Evolutionary conservation across 2,329 filamentous ascomycete genomes (phyloP).

Genomic region (Teratosphaeria pseudoeucalypti): DNA sequence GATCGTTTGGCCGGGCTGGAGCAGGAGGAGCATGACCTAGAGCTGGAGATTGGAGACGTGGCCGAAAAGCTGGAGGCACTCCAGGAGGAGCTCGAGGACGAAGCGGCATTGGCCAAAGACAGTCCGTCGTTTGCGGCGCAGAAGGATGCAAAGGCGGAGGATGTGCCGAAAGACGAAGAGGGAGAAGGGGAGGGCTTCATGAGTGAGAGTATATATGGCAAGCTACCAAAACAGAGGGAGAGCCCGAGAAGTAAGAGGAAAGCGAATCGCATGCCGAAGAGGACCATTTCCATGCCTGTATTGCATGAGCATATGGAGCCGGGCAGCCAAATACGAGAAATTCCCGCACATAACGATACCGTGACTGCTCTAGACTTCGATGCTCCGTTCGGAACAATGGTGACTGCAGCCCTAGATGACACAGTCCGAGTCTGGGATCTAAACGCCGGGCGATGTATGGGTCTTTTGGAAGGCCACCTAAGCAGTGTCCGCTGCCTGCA

Average conservation of each 20-base stretch:
- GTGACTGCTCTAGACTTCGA: constrained; percentile 94
- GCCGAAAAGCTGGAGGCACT: constrained; percentile 54
- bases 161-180: constrained; percentile 24
- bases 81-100: constrained; percentile 47
- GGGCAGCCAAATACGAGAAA: constrained; percentile 76
- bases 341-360: constrained; percentile 77
- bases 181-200: constrained; percentile 57
- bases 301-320: constrained; percentile 91
- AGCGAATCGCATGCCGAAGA: constrained; percentile 40
- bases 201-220: constrained; percentile 96
- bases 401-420: constrained; percentile 85
- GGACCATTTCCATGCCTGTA: constrained; percentile 81
- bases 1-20: constrained; percentile 78
- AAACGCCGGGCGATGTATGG: constrained; percentile 85
- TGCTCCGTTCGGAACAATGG: constrained; percentile 90
- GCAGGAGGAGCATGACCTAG: constrained; percentile 79
- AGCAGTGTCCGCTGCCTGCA: constrained; percentile 88
- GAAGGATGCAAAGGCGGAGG: constrained; percentile 37
- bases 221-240: constrained; percentile 52
- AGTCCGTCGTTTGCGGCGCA: constrained; percentile 24
- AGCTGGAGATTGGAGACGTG: constrained; percentile 64
- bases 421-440: constrained; percentile 94
- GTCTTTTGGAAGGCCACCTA: constrained; percentile 82
- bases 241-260: constrained; percentile 43
- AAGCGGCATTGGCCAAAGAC: constrained; percentile 34